Evolutionary conservation across 129 eudicot genomes (phyloP), one percentile per base, ranked within the genome.

Genomic region (Arctium lappa): DNA sequence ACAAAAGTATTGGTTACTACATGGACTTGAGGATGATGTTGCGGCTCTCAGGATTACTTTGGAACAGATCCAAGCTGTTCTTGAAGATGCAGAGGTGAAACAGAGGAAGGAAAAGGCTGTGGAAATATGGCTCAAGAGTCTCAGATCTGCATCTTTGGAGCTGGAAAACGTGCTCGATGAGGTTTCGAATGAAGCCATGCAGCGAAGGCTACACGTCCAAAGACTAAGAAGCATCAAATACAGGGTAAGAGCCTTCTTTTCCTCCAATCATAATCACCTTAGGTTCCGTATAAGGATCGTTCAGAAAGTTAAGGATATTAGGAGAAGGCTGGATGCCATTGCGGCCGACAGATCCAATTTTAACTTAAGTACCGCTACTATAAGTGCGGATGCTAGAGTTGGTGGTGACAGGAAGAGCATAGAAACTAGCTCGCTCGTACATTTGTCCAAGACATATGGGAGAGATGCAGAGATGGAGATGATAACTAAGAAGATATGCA

Each of bases 11-110:
- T 12, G 73, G 30, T 44, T 81, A 29, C 31, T 73, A 38, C 12
- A 72, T 38, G 79, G 46, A 3, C 10, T 81, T 38, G 66, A 73
- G 34, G 63, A 38, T 9, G 79, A 81, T 81, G 46, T 62, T 73
- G 42, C 12, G 22, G n/a, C 44, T 29, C 73, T 81, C 4, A 60
- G 56, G 65, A 38, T 50, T 56, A 56, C 40, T 81, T 73, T 81
- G 38, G 53, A 73, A 3, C 40, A n/a, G 15, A 60, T 81, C 73
- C 63, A 63, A 81, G 85, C 34, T 30, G 85, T 81, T 74, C 85
- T 74, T 40, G 33, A 74, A 15, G 84, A 81, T 27, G 79, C 79
- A 36, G 60, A 72, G 42, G 73, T 50, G 42, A 72, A 72, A 27
- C 73, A 37, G 10, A 56, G 0, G 60, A 56, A 56, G 40, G 39